Conservation (phyloP, 1,284 basidiomycete species). For the Pholiota adiposa region DNA sequence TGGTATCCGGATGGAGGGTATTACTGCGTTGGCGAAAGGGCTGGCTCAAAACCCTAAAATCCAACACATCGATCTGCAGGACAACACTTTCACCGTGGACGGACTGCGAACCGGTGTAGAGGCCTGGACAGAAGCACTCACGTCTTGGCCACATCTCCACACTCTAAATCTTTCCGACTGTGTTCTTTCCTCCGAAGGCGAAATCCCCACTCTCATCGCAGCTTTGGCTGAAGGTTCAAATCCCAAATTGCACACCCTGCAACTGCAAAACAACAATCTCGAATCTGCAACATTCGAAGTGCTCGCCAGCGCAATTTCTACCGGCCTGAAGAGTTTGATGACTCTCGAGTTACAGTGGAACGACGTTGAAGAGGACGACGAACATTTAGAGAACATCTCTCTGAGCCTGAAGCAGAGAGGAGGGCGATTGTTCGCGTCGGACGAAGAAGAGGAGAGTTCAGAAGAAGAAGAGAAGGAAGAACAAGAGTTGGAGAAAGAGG, state of each 20-base stretch:
- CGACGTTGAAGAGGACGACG: constrained; percentile 82
- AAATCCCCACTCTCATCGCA: constrained; percentile 66
- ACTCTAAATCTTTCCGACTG: constrained; percentile 93
- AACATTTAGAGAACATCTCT: constrained; percentile 67
- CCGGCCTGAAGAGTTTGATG: constrained; percentile 61
- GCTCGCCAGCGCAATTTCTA: constrained; percentile 68
- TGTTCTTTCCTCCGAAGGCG: constrained; percentile 75
- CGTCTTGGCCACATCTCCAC: constrained; percentile 73
- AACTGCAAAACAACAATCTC: constrained; percentile 91
- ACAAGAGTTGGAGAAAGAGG: constrained; percentile 48
- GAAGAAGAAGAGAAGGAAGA: constrained; percentile 65
- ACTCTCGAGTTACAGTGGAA: constrained; percentile 89
- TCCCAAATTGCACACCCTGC: constrained; percentile 73
- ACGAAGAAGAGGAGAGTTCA: constrained; percentile 84
- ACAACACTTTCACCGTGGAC: constrained; percentile 89
- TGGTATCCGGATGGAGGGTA: constrained; percentile 94
- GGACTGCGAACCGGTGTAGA: constrained; percentile 53
- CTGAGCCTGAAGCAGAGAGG: constrained; percentile 73
- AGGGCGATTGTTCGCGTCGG: constrained; percentile 57
- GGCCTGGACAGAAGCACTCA: constrained; percentile 77
- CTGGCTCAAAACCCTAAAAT: constrained; percentile 73
- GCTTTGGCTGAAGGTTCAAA: constrained; percentile 76
- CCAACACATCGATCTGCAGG: constrained; percentile 89
- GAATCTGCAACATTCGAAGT: constrained; percentile 72
- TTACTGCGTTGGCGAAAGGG: constrained; percentile 81